A percentile compares a stretch with the other conserved stretches of the same genome.
phyloP scores from a whole-genome alignment of 805 yeast species.

The Lachancea sp. region DNA sequence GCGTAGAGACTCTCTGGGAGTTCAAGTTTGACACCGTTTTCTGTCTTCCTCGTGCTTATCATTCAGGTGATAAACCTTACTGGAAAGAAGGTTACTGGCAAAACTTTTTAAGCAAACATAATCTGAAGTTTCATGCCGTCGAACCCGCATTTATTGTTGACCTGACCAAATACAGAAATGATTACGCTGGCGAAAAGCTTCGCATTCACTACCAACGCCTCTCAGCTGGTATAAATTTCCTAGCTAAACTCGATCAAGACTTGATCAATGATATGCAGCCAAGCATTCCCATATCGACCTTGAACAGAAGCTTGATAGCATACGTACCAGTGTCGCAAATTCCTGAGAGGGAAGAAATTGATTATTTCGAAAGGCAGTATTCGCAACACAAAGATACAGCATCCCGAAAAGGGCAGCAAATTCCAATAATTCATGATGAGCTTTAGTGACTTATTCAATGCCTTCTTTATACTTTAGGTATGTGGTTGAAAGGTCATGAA shows the following conservation, averaged over 20 bases:
- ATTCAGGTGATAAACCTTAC: conserved; percentile 65
- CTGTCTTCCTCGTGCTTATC: conserved; percentile 75
- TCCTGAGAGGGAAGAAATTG: background rate
- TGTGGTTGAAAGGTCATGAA: too few species aligned
- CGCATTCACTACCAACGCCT: conserved; percentile 81
- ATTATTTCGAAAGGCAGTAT: background rate
- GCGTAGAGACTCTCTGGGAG: conserved; percentile 46
- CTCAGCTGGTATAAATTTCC: conserved; percentile 70
- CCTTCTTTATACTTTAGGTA: too few species aligned
- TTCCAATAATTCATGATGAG: too few species aligned
- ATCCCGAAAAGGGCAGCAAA: too few species aligned
- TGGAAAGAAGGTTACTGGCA: conserved; percentile 96
- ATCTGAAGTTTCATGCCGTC: conserved; percentile 59
- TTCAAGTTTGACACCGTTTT: conserved; percentile 73
- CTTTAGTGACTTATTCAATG: too few species aligned
- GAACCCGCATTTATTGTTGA: conserved; percentile 84
- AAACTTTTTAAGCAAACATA: conserved; percentile 46
- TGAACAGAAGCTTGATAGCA: conserved; percentile 6
- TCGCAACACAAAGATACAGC: background rate
- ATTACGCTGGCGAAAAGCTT: conserved; percentile 70
- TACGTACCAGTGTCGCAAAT: background rate
- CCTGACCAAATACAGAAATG: conserved; percentile 53
- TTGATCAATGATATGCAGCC: conserved; percentile 82
- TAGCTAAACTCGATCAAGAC: conserved; percentile 86
- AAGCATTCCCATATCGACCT: conserved; percentile 32